Evolutionary conservation across 805 yeast species (phyloP).

Genomic region (Torulaspora gathmanii): DNA sequence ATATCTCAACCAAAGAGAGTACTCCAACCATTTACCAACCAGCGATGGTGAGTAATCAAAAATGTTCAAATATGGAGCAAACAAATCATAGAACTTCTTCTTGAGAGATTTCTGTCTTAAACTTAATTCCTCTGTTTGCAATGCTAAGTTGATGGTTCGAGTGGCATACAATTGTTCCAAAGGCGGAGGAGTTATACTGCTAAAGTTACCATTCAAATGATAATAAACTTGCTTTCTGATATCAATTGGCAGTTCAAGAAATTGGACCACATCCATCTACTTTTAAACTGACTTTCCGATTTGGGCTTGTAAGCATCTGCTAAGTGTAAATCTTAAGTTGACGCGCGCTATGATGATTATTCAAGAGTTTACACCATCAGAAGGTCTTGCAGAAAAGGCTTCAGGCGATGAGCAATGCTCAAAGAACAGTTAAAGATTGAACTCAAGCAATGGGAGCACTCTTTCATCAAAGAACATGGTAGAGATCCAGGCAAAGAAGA

Average conservation of each 20-base stretch:
- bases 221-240: constrained; percentile 26
- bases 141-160: constrained; percentile 3
- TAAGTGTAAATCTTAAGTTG: neutral
- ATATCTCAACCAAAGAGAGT: constrained; percentile 27
- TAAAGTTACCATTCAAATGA: constrained; percentile 22
- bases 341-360: neutral
- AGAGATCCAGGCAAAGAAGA: constrained; percentile 47
- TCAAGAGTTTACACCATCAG: neutral
- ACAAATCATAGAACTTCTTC: constrained; percentile 14
- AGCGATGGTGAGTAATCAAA: constrained; percentile 27
- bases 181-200: constrained; percentile 8
- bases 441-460: constrained; percentile 54
- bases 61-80: constrained; percentile 21
- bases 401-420: constrained; percentile 4
- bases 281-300: neutral
- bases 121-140: constrained; percentile 3
- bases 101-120: constrained; percentile 5
- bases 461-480: constrained; percentile 38
- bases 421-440: constrained; percentile 37
- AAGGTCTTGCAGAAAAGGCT: neutral
- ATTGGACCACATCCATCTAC: constrained; percentile 15
- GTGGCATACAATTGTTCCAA: constrained; percentile 8
- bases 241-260: constrained; percentile 26
- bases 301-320: neutral
- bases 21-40: constrained; percentile 25